Base-by-base conservation (phyloP, 2,329 filamentous ascomycete genomes). In the Berkeleyomyces basicola region DNA sequence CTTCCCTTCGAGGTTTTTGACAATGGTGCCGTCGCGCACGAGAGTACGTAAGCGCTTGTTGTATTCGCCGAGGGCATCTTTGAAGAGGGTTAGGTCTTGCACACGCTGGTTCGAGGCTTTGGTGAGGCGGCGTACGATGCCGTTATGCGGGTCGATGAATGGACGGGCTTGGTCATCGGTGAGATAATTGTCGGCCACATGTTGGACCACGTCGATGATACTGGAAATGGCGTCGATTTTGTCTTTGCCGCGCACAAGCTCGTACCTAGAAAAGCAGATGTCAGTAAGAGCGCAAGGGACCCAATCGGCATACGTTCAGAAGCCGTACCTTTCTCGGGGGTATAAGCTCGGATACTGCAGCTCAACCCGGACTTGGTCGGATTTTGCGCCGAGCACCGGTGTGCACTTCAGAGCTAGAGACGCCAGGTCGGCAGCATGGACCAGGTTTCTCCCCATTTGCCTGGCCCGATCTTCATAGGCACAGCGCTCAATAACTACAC, bases 341-440 rank as follows among this genome's bases (percentile, higher is more conserved):
- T 83, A 81, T 66, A 79, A 77, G 71, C 88, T 91, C 7, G 93
- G 92, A 72, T 97, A 97, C 72, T 93, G 88, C 67, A 97, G 75
- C 70, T 85, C 77, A 64, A 95, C 81, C 9, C 73, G 75, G 5
- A 84, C 77, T 64, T 82, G 79, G 64, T 82, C 76, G 58, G 76
- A 73, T 58, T 74, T 73, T 2, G 77, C 74, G 46, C 76, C 76
- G 64, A 80, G 74, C 10, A 78, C 76, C 0, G 77, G 77, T 37
- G 78, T 76, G 64, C 79, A 82, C 49, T 77, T 78, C 4, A 76
- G 74, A 61, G 75, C 73, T 31, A 79, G 71, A 53, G 76, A 80
- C 44, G 79, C 78, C 31, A 85, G 76, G 66, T 83, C 76, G 3
- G 77, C 78, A 3, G 82, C 82, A 67, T 86, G 82, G 37, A 85